Conservation (phyloP, 2,329 filamentous ascomycete genomes). For the Bimuria novae-zelandiae region DNA sequence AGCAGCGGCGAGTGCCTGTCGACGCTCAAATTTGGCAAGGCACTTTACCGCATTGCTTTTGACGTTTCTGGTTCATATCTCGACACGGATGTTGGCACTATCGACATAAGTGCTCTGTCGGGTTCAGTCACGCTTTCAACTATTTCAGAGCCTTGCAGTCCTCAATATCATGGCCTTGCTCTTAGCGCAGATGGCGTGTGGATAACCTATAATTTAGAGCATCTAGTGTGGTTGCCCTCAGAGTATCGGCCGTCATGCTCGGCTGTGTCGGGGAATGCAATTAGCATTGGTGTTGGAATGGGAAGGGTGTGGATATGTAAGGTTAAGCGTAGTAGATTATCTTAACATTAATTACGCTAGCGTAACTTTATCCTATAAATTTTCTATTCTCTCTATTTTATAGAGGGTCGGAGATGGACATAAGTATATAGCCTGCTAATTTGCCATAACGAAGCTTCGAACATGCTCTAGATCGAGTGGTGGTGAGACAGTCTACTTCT, state of each 20-base stretch:
- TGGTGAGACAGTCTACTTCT: no score
- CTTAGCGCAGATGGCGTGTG: background rate
- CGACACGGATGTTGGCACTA: no score
- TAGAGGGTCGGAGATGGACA: no score
- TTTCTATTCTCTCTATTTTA: background rate
- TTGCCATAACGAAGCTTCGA: no score
- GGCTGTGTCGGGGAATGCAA: slow-evolving; percentile 15
- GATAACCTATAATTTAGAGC: background rate
- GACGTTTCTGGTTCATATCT: no score
- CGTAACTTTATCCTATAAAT: background rate
- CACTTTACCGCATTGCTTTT: no score
- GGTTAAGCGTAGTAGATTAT: background rate
- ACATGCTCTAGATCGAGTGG: no score
- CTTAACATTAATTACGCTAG: background rate
- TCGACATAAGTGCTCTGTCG: no score
- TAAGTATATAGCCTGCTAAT: no score
- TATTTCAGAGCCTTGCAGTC: background rate
- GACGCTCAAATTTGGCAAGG: no score
- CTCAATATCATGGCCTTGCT: background rate
- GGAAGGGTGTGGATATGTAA: slow-evolving; percentile 22
- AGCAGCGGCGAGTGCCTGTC: no score
- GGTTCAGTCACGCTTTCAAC: no score
- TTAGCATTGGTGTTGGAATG: slow-evolving; percentile 15
- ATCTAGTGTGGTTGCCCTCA: background rate
- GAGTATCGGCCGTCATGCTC: slow-evolving; percentile 18